Evolutionary conservation across 2,329 filamentous ascomycete species (phyloP).

Genomic region (Pyricularia grisea): DNA sequence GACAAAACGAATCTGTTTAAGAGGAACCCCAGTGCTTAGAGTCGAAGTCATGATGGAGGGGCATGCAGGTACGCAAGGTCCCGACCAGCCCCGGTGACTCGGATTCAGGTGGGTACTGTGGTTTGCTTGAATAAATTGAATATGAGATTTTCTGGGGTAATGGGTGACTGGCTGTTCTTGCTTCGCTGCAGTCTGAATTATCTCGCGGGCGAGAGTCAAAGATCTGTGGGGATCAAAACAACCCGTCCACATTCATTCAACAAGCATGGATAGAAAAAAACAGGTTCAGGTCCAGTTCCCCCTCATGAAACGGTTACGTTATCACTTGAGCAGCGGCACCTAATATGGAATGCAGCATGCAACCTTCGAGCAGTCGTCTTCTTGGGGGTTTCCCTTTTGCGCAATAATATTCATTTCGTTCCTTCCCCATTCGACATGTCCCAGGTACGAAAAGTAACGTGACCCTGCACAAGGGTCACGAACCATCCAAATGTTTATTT

Average conservation of each 20-base stretch:
- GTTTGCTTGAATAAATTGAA: neutral
- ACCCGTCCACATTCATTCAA: neutral
- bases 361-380: neutral
- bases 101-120: neutral
- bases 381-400: neutral
- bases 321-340: neutral
- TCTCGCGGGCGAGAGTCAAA: neutral
- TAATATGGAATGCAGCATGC: neutral
- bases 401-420: neutral
- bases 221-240: neutral
- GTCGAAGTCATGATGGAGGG: neutral
- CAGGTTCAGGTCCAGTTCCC: neutral
- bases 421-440: neutral
- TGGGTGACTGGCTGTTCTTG: neutral
- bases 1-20: conserved; percentile 66
- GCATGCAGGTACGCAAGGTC: neutral
- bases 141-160: neutral
- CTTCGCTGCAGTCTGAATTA: neutral
- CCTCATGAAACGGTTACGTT: neutral
- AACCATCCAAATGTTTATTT: neutral
- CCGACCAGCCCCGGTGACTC: neutral
- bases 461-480: neutral
- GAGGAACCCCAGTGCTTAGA: conserved; percentile 27
- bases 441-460: neutral
- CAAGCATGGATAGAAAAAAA: neutral